Conservation (phyloP, 257 asterid genomes). For the Plantago major region DNA sequence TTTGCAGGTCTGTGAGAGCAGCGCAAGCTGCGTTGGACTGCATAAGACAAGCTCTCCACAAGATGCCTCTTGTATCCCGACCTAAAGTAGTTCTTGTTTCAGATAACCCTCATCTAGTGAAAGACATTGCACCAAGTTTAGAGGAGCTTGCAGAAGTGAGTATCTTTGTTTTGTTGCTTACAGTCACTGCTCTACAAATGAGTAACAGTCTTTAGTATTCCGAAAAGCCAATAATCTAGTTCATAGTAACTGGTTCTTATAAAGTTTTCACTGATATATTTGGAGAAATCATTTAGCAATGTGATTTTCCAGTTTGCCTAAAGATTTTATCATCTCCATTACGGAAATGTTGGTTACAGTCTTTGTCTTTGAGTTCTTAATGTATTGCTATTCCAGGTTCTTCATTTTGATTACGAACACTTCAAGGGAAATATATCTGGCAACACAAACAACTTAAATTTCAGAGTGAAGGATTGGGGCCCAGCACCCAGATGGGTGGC, state of each 20-base stretch:
- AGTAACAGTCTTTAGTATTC: neutral
- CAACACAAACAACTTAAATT: constrained; percentile 30
- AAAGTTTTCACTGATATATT: neutral
- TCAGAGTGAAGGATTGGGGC: constrained; percentile 88
- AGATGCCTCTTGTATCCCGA: constrained; percentile 33
- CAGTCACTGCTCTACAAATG: neutral
- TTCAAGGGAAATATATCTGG: constrained; percentile 57
- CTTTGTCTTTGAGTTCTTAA: constrained; percentile 11
- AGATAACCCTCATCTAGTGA: constrained; percentile 70
- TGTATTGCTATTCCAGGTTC: constrained; percentile 48
- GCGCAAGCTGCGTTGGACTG: constrained; percentile 70
- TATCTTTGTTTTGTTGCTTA: constrained; percentile 14
- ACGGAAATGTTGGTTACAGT: constrained; percentile 4
- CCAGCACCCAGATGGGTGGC: constrained; percentile 99
- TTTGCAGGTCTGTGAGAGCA: constrained; percentile 74
- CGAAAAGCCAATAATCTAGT: neutral
- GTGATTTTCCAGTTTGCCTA: neutral
- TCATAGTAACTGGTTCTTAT: neutral
- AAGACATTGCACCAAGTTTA: constrained; percentile 49
- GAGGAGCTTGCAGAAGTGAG: constrained; percentile 70
- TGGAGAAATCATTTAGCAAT: neutral
- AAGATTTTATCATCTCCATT: neutral
- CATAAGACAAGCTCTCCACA: constrained; percentile 38
- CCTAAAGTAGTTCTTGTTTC: constrained; percentile 81
- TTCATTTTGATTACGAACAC: constrained; percentile 66